These are phyloP conservation scores for Primulina eburnea DNA, from an alignment of 257 asterid species.

Conservation along the genomic window DNA sequence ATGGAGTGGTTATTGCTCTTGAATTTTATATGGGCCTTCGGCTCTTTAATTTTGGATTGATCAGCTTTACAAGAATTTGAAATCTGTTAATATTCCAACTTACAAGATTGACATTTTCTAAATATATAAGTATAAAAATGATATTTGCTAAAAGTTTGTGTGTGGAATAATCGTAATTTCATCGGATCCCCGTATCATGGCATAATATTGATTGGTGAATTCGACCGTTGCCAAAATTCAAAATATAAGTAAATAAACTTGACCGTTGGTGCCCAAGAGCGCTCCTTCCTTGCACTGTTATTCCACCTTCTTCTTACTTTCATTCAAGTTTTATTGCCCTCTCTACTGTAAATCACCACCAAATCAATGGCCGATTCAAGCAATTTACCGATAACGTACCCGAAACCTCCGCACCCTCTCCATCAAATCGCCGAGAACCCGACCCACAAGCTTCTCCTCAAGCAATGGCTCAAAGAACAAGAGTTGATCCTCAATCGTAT, in stretches of 20 bases:
- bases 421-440: constrained; percentile 79
- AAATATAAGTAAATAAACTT: constrained; percentile 11
- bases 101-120: no score
- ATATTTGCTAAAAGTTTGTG: no score
- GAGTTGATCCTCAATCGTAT: constrained; percentile 77
- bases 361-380: constrained; percentile 33
- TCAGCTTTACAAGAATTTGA: no score
- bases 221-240: constrained; percentile 52
- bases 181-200: background rate
- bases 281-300: constrained; percentile 25
- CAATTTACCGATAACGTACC: constrained; percentile 36
- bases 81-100: no score
- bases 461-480: constrained; percentile 93
- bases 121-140: no score
- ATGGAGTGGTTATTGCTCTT: no score
- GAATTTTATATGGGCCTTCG: no score
- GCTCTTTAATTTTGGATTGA: no score
- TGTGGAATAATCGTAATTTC: no score
- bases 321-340: background rate
- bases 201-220: background rate
- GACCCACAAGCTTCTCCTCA: constrained; percentile 87
- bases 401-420: constrained; percentile 62
- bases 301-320: background rate
- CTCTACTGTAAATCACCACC: background rate
- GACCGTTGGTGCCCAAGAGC: constrained; percentile 38